A percentile compares a stretch with the other conserved stretches of the same genome.
These are phyloP conservation scores for Ophiocordyceps camponoti-saundersi DNA, from an alignment of 2,329 filamentous ascomycete genomes.

Conservation along the genomic window DNA sequence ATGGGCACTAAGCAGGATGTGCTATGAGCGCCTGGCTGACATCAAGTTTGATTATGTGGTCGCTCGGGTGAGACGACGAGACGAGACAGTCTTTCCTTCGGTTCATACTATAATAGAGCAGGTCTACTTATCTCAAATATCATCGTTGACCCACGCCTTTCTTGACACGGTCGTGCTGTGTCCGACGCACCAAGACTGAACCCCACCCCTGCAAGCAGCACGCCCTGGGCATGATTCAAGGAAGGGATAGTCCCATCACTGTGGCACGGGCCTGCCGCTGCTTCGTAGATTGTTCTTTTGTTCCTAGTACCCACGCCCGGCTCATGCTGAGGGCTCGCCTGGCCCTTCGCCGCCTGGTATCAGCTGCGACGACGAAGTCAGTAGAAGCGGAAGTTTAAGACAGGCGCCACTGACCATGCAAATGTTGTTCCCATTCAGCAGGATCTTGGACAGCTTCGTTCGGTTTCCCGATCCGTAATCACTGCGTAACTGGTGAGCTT, in stretches of 20 bases:
- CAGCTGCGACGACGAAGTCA: slow-evolving; percentile 31
- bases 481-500: slow-evolving; percentile 26
- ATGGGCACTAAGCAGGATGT: slow-evolving; percentile 12
- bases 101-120: neutral
- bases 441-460: slow-evolving; percentile 81
- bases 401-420: slow-evolving; percentile 72
- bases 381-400: no score
- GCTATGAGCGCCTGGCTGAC: slow-evolving; percentile 9
- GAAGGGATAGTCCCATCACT: neutral
- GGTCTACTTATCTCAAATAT: neutral
- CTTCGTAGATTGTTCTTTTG: neutral
- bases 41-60: slow-evolving; percentile 3
- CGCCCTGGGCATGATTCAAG: neutral
- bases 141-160: neutral
- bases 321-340: slow-evolving; percentile 1
- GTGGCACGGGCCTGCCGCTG: neutral
- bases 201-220: no score
- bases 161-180: neutral
- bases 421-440: slow-evolving; percentile 95
- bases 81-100: neutral
- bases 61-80: neutral
- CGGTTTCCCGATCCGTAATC: slow-evolving; percentile 80
- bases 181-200: neutral
- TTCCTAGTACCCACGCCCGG: neutral
- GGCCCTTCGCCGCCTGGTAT: slow-evolving; percentile 67